Conservation (phyloP, 164 flowering plant genomes). For the Kalanchoe fedtschenkoi region DNA sequence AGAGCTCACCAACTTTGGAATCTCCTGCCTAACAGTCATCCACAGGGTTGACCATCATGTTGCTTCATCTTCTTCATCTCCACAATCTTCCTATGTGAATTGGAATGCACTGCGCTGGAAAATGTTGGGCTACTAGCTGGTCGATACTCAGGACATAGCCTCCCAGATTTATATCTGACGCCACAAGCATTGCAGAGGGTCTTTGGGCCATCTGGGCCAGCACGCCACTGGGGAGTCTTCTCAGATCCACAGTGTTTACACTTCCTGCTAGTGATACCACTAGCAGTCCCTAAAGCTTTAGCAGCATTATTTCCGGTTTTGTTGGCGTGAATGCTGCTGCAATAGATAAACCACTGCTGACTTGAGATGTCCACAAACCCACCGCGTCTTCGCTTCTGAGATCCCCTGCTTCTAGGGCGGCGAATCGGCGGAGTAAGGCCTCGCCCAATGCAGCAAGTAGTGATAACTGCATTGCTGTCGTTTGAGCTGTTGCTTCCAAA, state of each 20-base stretch:
- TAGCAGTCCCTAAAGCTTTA: background rate
- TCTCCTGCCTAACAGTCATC: slow-evolving; percentile 16
- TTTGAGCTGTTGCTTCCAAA: slow-evolving; percentile 13
- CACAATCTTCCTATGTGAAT: slow-evolving; percentile 66
- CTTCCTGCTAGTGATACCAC: slow-evolving; percentile 29
- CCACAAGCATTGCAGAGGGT: slow-evolving; percentile 94
- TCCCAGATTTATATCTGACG: slow-evolving; percentile 78
- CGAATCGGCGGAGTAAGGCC: slow-evolving; percentile 32
- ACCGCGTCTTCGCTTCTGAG: slow-evolving; percentile 17
- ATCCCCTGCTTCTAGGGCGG: slow-evolving; percentile 37
- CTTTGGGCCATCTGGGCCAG: slow-evolving; percentile 78
- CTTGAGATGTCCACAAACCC: slow-evolving; percentile 14
- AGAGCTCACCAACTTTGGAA: background rate
- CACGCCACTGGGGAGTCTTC: slow-evolving; percentile 91
- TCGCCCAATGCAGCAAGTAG: slow-evolving; percentile 15
- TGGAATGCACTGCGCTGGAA: slow-evolving; percentile 51
- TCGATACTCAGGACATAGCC: slow-evolving; percentile 81
- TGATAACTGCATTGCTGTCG: slow-evolving; percentile 11
- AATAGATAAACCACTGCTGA: slow-evolving; percentile 8
- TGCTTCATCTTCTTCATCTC: slow-evolving; percentile 70
- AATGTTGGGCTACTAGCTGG: slow-evolving; percentile 82
- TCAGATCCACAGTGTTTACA: slow-evolving; percentile 72
- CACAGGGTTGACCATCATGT: slow-evolving; percentile 14
- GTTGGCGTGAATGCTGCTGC: background rate
- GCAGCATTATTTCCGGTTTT: background rate